Evolutionary conservation across 441 rosid genomes (phyloP).

Genomic region (Mallotus japonicus): DNA sequence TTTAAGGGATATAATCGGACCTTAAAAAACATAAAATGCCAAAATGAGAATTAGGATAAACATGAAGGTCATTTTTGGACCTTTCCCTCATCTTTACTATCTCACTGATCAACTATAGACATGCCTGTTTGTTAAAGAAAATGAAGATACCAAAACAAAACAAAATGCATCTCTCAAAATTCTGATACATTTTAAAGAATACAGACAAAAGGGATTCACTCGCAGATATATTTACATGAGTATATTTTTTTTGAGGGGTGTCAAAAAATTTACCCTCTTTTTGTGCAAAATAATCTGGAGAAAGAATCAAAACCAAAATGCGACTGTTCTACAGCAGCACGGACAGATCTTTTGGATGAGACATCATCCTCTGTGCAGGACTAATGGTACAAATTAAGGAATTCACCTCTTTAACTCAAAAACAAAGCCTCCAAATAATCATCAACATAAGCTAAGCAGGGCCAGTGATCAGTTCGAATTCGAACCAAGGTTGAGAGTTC

Average conservation of each 20-base stretch:
- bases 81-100: no score
- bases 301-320: conserved; percentile 5
- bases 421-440: conserved; percentile 87
- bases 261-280: conserved; percentile 14
- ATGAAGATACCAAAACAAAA: background rate
- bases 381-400: background rate
- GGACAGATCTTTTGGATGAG: background rate
- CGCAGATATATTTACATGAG: conserved; percentile 10
- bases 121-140: background rate
- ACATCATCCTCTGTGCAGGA: background rate
- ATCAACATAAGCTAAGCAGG: conserved; percentile 90
- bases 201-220: background rate
- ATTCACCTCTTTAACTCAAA: conserved; percentile 31
- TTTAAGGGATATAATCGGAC: no score
- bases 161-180: background rate
- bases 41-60: no score
- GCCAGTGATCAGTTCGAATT: conserved; percentile 95
- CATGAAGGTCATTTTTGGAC: no score
- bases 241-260: conserved; percentile 6
- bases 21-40: no score
- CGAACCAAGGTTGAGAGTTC: conserved; percentile 76
- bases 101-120: background rate
- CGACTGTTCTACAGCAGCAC: background rate
- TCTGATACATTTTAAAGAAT: conserved; percentile 3
- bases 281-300: conserved; percentile 16